Base-by-base conservation (phyloP, 2,329 filamentous ascomycete genomes). In the Phaeosphaeria sp. region DNA sequence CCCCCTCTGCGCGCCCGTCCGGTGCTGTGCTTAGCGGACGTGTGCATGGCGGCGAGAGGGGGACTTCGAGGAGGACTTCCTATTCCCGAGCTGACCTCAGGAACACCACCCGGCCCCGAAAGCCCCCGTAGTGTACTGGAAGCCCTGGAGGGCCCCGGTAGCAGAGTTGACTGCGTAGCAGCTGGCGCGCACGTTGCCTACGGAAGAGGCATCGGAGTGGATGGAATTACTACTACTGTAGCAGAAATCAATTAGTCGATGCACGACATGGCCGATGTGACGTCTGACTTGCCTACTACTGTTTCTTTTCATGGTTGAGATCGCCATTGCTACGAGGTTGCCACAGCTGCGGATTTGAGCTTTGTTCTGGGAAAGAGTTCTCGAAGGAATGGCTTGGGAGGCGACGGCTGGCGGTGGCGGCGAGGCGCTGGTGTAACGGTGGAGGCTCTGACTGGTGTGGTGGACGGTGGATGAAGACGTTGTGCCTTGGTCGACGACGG, bases 51-150 rank as follows among this genome's bases (percentile, higher is more conserved):
- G 83, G 88, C 89, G 85, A 92, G 89, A 88, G 90, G 91, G 91
- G 92, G 92, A 82, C 92, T 96, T 91, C 87, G 86, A 73, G 90
- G 89, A 80, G 90, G 90, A 80, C 90, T 91, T 83, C 92, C 90
- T 81, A 91, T 83, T 82, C 91, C 92, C 74, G 76, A 79, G 75
- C 74, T 71, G 68, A 77, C 77, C 77, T 79, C 77, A 79, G 77
- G 77, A 78, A 77, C 72, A 75, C 77, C 77, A 79, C 72, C 77
- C 76, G 62, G 72, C 76, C 76, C 76, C 90, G 86, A 89, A 86
- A 83, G 87, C 90, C 86, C 88, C 86, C 83, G 91, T 93, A 91
- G 93, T 93, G 60, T 63, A 66, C 56, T 66, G 64, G 39, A 66
- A 66, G 47, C 63, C 63, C 21, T 59, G 53, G 72, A 97, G 85